Base-by-base conservation (phyloP, 2,329 filamentous ascomycete genomes). In the Penicillium sp. region DNA sequence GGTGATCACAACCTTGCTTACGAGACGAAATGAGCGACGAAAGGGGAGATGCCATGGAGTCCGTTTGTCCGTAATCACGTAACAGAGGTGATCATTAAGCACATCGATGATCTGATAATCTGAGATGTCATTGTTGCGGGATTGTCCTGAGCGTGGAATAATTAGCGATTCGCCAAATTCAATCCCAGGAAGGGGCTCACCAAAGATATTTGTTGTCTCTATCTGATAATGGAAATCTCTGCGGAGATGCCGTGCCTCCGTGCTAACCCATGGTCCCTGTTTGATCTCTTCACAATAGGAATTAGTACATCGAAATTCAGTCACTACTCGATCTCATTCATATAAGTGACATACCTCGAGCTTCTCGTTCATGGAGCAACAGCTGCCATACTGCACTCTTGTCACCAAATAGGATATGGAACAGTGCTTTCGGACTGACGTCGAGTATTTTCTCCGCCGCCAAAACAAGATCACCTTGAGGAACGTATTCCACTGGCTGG, bases 351-450 rank as follows among this genome's bases (percentile, higher is more conserved):
- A 65, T 73, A 83, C 80, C 78, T 74, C 89, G 86, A 14, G 91
- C 92, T 69, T 88, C 85, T 55, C 91, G 85, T 74, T 96, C 92
- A 73, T 92, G 89, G 74, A 97, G 94, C 33, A 98, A 82, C 71
- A 94, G 88, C 69, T 95, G 92, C 78, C 97, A 99, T 42, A 98
- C 89, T 37, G 93, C 92, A 74, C 92, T 96, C 79, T 94, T 96
- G 76, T 99, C 95, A 40, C 95, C 95, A 76, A 98, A 99, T 55
- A 99, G 84, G 16, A 98, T 91, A 72, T 98, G 94, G 76, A 98
- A 99, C 60, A 97, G 87, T 0, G 92, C 92, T 76, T 99, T 98
- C 51, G 95, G 90, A 64, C 92, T 96, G 62, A 98, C 89, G 67
- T 96, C 90, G 74, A 96, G 97, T 66, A 92, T 85, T 63, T 91